Evolutionary conservation across 306 rosid genomes (phyloP).

Genomic region (Castanopsis chinensis): DNA sequence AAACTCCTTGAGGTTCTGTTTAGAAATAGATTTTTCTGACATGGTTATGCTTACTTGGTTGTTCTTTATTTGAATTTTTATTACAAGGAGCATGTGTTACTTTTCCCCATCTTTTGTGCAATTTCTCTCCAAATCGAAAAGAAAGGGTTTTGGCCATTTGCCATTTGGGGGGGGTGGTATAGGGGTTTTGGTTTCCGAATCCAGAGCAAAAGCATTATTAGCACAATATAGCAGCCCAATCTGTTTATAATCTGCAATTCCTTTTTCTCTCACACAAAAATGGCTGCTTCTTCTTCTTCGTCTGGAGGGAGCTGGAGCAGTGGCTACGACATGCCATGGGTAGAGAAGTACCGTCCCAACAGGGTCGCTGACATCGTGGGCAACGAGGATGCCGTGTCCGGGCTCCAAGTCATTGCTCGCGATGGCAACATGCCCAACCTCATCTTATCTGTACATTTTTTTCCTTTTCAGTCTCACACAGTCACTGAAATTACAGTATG

Average conservation of each 20-base stretch:
- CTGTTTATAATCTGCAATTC: neutral
- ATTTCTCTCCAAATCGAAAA: neutral
- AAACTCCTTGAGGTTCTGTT: no score
- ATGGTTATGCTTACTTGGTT: no score
- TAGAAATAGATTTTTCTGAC: no score
- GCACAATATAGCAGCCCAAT: neutral
- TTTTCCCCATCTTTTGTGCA: neutral
- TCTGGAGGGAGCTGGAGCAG: constrained; percentile 19
- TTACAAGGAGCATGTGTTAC: no score
- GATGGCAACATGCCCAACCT: constrained; percentile 97
- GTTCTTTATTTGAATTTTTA: no score
- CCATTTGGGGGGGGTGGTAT: no score
- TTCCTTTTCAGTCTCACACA: neutral
- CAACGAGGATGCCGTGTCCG: constrained; percentile 80
- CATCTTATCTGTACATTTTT: constrained; percentile 54
- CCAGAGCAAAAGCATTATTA: no score
- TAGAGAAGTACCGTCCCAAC: constrained; percentile 89
- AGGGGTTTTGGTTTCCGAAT: neutral
- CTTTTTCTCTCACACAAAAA: constrained; percentile 7
- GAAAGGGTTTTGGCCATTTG: neutral
- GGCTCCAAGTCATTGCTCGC: constrained; percentile 91
- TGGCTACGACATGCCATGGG: constrained; percentile 84
- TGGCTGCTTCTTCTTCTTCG: constrained; percentile 66
- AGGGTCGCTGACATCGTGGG: constrained; percentile 86
- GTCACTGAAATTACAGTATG: neutral